Base-by-base conservation (phyloP, 129 eudicot species). In the Arctium minus region DNA sequence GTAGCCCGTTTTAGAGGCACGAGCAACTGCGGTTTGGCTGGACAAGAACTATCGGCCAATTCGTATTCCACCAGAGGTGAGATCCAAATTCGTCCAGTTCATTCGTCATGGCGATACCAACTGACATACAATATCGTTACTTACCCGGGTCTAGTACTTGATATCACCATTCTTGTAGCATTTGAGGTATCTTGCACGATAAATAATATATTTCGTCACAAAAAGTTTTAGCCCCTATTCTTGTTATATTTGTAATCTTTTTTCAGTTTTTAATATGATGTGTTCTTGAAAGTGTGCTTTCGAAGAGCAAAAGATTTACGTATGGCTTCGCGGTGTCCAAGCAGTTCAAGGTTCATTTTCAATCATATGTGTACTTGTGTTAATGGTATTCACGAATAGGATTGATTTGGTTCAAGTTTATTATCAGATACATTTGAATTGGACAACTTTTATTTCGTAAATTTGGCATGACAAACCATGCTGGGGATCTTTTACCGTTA, bases 21-120 rank as follows among this genome's bases (percentile, higher is more conserved):
- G 60, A 38, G 98, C 88, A 42, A 96, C 97, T 1, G 96, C 89
- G 70, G 94, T 96, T 81, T 96, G 98, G 98, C 98, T 96, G 9
- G 94, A 96, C 86, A 93, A 90, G 80, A 89, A 81, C 81, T 93
- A 96, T 76, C 95, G 89, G 11, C 97, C 98, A 3, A 81, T 96
- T 68, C 99, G 98, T 64, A 90, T 96, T 42, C 99, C 99, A 32
- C 33, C 88, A 1, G 96, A 88, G 56, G 87, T 90, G 50, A 89
- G 89, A 86, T 90, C 98, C 32, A 96, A 90, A 84, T 39, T 91
- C 6, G 89, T 81, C 65, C 90, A 86, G 80, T 91, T 86, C 74
- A 82, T 90, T 17, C 93, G 93, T 5, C 88, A 85, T 56, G 89
- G 76, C 12, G 91, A 71, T 15, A 18, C 86, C 80, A 86, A 35